phyloP scores from a whole-genome alignment of 805 yeast genomes.

The Candida pini region DNA sequence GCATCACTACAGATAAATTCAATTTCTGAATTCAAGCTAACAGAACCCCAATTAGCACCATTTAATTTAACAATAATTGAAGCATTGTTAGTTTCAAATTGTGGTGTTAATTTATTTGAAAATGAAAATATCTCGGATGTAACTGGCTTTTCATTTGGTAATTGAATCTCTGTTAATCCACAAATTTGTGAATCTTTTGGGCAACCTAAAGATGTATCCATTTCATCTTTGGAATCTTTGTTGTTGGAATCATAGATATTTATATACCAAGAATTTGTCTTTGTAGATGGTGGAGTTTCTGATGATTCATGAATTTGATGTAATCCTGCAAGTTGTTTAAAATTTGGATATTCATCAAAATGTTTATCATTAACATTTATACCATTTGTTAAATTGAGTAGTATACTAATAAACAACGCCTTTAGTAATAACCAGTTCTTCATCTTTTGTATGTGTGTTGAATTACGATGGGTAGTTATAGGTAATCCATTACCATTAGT shows the following conservation, averaged over 20 bases:
- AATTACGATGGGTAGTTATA: too few species aligned
- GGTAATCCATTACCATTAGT: too few species aligned
- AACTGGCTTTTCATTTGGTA: slow-evolving; percentile 44
- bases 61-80: slow-evolving; percentile 35
- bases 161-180: slow-evolving; percentile 54
- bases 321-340: slow-evolving; percentile 44
- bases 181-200: slow-evolving; percentile 72
- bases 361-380: slow-evolving; percentile 27
- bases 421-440: too few species aligned
- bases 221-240: slow-evolving; percentile 25
- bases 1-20: slow-evolving; percentile 41
- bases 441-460: too few species aligned
- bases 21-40: slow-evolving; percentile 40
- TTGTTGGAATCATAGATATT: slow-evolving; percentile 60
- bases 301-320: slow-evolving; percentile 34
- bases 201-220: slow-evolving; percentile 42
- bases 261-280: slow-evolving; percentile 60
- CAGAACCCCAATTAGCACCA: slow-evolving; percentile 70
- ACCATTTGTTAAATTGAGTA: too few species aligned
- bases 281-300: slow-evolving; percentile 76
- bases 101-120: slow-evolving; percentile 35
- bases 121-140: slow-evolving; percentile 61
- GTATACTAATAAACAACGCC: too few species aligned
- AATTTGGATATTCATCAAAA: slow-evolving; percentile 32
- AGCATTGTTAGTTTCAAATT: slow-evolving; percentile 23